Conservation (phyloP, 2,329 filamentous ascomycete species). For the Chaetomiaceae sp. region DNA sequence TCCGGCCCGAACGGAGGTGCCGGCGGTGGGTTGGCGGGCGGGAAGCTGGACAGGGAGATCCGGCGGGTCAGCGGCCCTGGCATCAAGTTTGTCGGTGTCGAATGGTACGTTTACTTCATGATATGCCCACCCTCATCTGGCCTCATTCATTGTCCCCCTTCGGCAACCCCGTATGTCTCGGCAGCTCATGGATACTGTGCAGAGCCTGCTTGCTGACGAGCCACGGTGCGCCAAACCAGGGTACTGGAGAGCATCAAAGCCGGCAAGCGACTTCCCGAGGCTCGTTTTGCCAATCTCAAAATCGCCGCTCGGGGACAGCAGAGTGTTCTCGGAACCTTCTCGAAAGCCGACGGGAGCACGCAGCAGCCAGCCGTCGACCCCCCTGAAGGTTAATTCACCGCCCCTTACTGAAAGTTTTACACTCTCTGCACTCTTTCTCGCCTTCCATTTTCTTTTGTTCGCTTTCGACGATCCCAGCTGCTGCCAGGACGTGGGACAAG, state of each 20-base stretch:
- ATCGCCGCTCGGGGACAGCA: conserved; percentile 58
- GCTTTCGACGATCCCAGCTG: not conserved
- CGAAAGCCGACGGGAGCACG: conserved; percentile 24
- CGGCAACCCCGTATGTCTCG: conserved; percentile 12
- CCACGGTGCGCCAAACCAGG: conserved; percentile 42
- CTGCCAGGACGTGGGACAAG: conserved; percentile 10
- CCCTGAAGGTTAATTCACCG: conserved; percentile 11
- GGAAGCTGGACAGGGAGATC: conserved; percentile 81
- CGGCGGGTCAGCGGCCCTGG: conserved; percentile 59
- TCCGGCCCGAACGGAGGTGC: conserved; percentile 47
- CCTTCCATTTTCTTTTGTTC: not conserved
- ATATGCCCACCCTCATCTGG: not conserved
- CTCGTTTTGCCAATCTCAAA: conserved; percentile 62
- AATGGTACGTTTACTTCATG: conserved; percentile 57
- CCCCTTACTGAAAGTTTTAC: conserved; percentile 1
- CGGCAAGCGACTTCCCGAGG: conserved; percentile 70
- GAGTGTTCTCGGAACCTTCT: conserved; percentile 52
- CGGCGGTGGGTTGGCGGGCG: conserved; percentile 70
- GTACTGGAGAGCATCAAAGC: conserved; percentile 77
- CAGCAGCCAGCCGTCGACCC: conserved; percentile 14
- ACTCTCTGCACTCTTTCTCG: not conserved
- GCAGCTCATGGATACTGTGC: conserved; percentile 17
- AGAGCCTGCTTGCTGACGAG: conserved; percentile 7
- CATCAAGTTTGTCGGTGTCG: conserved; percentile 73
- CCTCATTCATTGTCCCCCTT: conserved; percentile 9